Conservation (phyloP, 495 filamentous ascomycete genomes). For the Penicillium arizonense region DNA sequence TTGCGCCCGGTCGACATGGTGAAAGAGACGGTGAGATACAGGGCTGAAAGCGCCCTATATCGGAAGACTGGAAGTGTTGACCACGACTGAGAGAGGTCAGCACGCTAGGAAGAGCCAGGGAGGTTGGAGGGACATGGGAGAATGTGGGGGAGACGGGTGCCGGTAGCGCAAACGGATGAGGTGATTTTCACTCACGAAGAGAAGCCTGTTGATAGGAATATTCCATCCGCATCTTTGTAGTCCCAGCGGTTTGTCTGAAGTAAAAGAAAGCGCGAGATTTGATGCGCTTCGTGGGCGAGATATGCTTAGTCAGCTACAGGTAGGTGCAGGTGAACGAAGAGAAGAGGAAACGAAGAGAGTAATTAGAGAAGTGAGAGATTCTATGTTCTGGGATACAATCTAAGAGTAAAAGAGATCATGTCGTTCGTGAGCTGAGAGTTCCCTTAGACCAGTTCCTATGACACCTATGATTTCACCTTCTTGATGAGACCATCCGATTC, state of each 20-base stretch:
- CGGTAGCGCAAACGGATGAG: conserved; percentile 2
- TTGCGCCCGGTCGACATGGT: conserved; percentile 54
- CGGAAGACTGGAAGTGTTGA: conserved; percentile 30
- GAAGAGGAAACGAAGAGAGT: background rate
- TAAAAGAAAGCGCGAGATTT: conserved; percentile 1
- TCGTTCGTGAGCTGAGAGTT: conserved; percentile 8
- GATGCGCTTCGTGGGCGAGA: conserved; percentile 8
- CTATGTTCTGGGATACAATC: conserved; percentile 10
- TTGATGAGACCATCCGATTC: conserved; percentile 59
- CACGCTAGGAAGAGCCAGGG: conserved; percentile 28
- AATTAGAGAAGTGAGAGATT: background rate
- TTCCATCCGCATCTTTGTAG: conserved; percentile 43
- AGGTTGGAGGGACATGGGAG: conserved; percentile 34
- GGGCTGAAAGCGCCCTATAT: conserved; percentile 30
- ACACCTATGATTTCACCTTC: conserved; percentile 36
- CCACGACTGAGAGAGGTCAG: conserved; percentile 35
- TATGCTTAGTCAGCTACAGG: conserved; percentile 7
- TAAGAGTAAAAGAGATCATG: conserved; percentile 16
- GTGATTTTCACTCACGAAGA: conserved; percentile 32
- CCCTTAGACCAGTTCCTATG: background rate
- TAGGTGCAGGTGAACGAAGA: background rate
- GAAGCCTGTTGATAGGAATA: conserved; percentile 24
- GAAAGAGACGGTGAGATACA: conserved; percentile 10
- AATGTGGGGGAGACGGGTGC: conserved; percentile 34
- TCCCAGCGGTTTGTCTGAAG: conserved; percentile 1